Base-by-base conservation (phyloP, 164 flowering plant genomes). In the Liriodendron chinense region DNA sequence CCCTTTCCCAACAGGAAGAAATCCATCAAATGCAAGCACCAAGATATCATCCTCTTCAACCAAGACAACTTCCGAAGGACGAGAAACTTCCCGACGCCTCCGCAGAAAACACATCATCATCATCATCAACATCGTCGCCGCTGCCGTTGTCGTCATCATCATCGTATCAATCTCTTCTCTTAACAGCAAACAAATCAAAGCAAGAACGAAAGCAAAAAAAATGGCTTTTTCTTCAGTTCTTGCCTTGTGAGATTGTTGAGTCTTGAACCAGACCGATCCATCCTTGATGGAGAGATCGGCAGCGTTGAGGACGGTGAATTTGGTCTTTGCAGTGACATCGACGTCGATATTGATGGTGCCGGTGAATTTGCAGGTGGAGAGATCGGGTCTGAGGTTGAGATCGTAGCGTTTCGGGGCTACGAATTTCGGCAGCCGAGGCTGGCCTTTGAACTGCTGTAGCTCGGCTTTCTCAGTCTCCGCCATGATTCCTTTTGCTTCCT, bases 371-470 rank as follows among this genome's bases (percentile, higher is more conserved):
- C 93, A 89, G 9, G 84, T 78, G 18, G 64, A 56, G 26, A 92
- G 89, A 75, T 89, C 91, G 47, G 91, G 89, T 76, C 81, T 85
- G 50, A 92, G 83, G 1, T 72, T 76, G 67, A 90, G 83, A 80
- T 90, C 90, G 78, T 92, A 92, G 21, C 87, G 83, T 59, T 81
- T 84, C 1, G 97, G 97, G 13, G 79, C 69, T 4, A 89, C 94
- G 70, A 84, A 89, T 64, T 80, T 84, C 10, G 94, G 93, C 1
- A 92, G 81, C 43, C 90, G 78, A 1, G 89, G 21, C 74, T 88
- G 89, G 21, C 83, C 83, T 76, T 78, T 88, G 90, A 92, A 90
- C 66, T 89, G 84, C 10, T 86, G 13, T 9, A 50, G 57, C 57
- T 50, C 57, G 16, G 10, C 75, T 48, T 59, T 23, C 47, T 24